These are phyloP conservation scores for Saturnispora dispora DNA, from an alignment of 805 yeast species.

Conservation along the genomic window DNA sequence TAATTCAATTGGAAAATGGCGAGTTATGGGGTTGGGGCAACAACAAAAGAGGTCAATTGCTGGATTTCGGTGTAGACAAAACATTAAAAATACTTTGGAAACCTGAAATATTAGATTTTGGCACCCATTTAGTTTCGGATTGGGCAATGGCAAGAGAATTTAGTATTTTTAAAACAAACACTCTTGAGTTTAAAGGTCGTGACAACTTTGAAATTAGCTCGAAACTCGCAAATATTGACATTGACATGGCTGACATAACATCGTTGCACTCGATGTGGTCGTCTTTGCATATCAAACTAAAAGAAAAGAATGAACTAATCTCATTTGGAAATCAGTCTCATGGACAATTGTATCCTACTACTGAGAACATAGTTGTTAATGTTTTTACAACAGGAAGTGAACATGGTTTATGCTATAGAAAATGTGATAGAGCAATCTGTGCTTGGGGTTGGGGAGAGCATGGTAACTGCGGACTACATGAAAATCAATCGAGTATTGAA, in stretches of 20 bases:
- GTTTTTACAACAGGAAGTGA: constrained; percentile 63
- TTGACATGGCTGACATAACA: constrained; percentile 1
- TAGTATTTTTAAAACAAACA: constrained; percentile 28
- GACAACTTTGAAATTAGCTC: constrained; percentile 22
- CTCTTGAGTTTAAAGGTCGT: background rate
- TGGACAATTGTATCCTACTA: constrained; percentile 42
- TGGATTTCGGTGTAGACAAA: constrained; percentile 13
- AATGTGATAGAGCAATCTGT: constrained; percentile 30
- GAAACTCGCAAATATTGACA: background rate
- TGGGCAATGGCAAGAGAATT: constrained; percentile 50
- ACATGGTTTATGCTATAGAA: constrained; percentile 51
- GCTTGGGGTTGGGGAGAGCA: constrained; percentile 99
- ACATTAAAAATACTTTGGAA: constrained; percentile 18
- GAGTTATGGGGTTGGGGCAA: constrained; percentile 59
- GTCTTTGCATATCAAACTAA: constrained; percentile 45
- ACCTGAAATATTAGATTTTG: constrained; percentile 15
- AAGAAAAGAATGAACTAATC: constrained; percentile 16
- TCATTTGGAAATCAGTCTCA: constrained; percentile 74
- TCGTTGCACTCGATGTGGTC: constrained; percentile 65
- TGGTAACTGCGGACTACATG: constrained; percentile 72
- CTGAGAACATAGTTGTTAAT: background rate
- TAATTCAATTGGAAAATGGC: constrained; percentile 33
- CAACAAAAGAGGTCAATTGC: constrained; percentile 51
- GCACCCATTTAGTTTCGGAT: constrained; percentile 9
- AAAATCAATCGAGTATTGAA: constrained; percentile 11